Evolutionary conservation across 2,329 filamentous ascomycete species (phyloP).

Genomic region (Penicillium crustosum): DNA sequence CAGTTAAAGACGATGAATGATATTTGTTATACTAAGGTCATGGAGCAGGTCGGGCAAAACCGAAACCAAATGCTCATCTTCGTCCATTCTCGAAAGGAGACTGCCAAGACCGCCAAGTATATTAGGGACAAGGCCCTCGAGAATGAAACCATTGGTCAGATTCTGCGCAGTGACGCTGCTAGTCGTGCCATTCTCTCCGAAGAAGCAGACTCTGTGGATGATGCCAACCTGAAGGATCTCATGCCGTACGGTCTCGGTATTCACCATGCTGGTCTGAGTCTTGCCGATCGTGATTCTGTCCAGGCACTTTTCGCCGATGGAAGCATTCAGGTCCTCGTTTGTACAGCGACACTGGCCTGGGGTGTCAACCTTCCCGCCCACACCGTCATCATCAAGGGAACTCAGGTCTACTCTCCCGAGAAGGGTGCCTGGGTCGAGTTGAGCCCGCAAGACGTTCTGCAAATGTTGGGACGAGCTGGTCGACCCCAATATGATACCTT

Average conservation of each 20-base stretch:
- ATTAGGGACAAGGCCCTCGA: conserved; percentile 97
- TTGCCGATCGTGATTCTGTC: conserved; percentile 90
- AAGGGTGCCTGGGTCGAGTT: conserved; percentile 98
- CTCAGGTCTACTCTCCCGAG: conserved; percentile 95
- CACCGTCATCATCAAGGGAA: conserved; percentile 98
- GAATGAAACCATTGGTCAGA: conserved; percentile 93
- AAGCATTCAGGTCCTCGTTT: conserved; percentile 90
- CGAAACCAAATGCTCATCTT: conserved; percentile 99
- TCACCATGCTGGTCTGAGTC: conserved; percentile 95
- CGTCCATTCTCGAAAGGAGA: conserved; percentile 97
- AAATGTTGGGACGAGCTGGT: conserved; percentile 97
- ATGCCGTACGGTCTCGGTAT: conserved; percentile 97
- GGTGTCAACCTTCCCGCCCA: conserved; percentile 97
- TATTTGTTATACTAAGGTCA: conserved; percentile 94
- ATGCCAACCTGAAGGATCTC: conserved; percentile 87
- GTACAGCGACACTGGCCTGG: conserved; percentile 97
- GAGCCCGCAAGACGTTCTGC: conserved; percentile 93
- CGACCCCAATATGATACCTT: conserved; percentile 96
- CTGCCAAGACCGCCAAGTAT: conserved; percentile 93
- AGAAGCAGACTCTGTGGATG: conserved; percentile 77
- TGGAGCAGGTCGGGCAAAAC: conserved; percentile 91
- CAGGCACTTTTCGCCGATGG: conserved; percentile 92
- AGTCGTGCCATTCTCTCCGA: conserved; percentile 84
- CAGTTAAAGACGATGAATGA: conserved; percentile 99
- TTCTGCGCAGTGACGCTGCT: conserved; percentile 87